These are phyloP conservation scores for Agaricus blazei DNA, from an alignment of 768 basidiomycete species.

Conservation along the genomic window DNA sequence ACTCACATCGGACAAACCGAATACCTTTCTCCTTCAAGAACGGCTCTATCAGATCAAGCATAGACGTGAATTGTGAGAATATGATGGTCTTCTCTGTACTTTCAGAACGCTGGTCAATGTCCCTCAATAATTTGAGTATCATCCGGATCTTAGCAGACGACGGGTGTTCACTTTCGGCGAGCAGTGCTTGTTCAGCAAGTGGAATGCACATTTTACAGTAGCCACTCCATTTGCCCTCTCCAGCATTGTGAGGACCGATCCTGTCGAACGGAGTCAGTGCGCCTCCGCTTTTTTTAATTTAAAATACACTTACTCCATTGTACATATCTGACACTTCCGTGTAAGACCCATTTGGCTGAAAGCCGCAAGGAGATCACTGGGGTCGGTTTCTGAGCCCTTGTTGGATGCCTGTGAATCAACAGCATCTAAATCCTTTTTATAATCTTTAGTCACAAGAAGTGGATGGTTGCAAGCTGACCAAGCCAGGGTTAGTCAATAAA, in stretches of 20 bases:
- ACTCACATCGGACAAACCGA: slow-evolving; percentile 83
- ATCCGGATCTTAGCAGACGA: slow-evolving; percentile 86
- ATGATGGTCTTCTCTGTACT: slow-evolving; percentile 89
- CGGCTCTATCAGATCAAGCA: slow-evolving; percentile 83
- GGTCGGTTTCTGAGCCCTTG: slow-evolving; percentile 48
- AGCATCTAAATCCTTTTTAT: slow-evolving; percentile 69
- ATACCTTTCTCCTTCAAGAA: slow-evolving; percentile 69
- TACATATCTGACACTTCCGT: slow-evolving; percentile 79
- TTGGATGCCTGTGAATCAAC: slow-evolving; percentile 59
- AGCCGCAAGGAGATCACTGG: slow-evolving; percentile 71
- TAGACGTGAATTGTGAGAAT: slow-evolving; percentile 88
- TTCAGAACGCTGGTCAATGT: slow-evolving; percentile 54
- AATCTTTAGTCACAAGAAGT: slow-evolving; percentile 71
- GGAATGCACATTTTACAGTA: slow-evolving; percentile 60
- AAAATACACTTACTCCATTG: slow-evolving; percentile 45
- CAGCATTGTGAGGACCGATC: slow-evolving; percentile 30
- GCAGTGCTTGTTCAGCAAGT: slow-evolving; percentile 42
- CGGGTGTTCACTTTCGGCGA: slow-evolving; percentile 51
- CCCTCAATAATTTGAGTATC: slow-evolving; percentile 65
- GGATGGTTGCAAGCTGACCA: slow-evolving; percentile 85
- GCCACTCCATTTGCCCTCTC: slow-evolving; percentile 33
- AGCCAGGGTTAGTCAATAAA: background rate
- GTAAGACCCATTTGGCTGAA: slow-evolving; percentile 68
- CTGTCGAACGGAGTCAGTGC: slow-evolving; percentile 21
- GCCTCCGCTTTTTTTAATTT: background rate